Percentiles rank a stretch among this genome's conserved stretches.
Evolutionary conservation across 495 filamentous ascomycete genomes (phyloP).

Genomic region (Penicillium salamii): DNA sequence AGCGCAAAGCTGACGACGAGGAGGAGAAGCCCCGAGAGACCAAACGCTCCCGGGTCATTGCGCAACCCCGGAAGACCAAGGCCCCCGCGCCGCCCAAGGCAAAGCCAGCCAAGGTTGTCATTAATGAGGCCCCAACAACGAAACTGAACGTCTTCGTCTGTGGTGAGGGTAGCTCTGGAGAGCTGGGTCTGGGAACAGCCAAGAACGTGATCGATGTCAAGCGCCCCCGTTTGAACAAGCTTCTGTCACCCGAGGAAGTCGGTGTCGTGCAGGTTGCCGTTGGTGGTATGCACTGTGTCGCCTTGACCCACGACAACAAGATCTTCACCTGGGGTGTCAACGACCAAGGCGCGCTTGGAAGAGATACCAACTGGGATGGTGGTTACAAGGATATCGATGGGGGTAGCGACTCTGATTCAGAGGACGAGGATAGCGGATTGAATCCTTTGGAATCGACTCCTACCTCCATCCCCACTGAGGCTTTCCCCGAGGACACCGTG

Average conservation of each 20-base stretch:
- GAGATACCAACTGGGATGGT: conserved; percentile 59
- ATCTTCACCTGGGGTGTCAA: conserved; percentile 70
- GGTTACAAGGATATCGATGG: conserved; percentile 63
- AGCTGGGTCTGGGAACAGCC: conserved; percentile 62
- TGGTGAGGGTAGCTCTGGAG: conserved; percentile 65
- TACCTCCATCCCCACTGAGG: conserved; percentile 47
- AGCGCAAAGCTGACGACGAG: conserved; percentile 39
- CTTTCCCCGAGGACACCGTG: conserved; percentile 52
- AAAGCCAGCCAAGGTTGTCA: conserved; percentile 31
- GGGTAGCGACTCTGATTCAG: conserved; percentile 46
- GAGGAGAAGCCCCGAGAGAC: conserved; percentile 26
- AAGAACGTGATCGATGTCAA: conserved; percentile 65
- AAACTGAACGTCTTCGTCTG: conserved; percentile 66
- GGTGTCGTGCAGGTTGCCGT: conserved; percentile 60
- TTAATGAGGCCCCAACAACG: conserved; percentile 43
- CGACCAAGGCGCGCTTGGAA: conserved; percentile 62
- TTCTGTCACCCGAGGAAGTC: conserved; percentile 54
- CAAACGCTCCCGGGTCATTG: conserved; percentile 18
- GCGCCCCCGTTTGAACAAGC: conserved; percentile 62
- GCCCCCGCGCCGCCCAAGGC: conserved; percentile 6
- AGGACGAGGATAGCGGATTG: conserved; percentile 55
- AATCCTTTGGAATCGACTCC: conserved; percentile 62
- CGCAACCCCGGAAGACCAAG: conserved; percentile 20
- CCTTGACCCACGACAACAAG: conserved; percentile 59
- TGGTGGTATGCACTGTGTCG: conserved; percentile 65